Base-by-base conservation (phyloP, 768 basidiomycete species). In the Panellus pusillus region DNA sequence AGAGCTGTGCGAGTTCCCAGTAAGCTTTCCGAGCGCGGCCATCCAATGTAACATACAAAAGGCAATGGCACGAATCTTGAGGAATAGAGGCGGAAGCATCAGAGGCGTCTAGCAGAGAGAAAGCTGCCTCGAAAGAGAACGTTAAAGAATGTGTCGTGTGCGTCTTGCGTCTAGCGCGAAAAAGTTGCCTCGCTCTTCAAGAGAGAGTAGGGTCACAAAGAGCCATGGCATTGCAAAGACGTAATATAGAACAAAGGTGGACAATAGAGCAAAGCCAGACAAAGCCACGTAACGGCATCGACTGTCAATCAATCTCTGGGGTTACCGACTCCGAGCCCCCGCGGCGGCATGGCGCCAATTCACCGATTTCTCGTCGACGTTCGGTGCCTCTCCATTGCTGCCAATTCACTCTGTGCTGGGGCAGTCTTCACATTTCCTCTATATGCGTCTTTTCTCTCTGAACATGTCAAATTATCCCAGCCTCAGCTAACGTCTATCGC, bases 371-470 rank as follows among this genome's bases (percentile, higher is more conserved):
- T 6, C 2, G 24, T 24, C 24, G 24, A 24, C 24, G 24, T 24
- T 24, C 24, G 24, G 3, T 86, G 82, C 63, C 65, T 74, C 46
- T 83, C 84, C 9, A 80, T 89, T 18, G 80, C 72, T 17, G 72
- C 78, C 14, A 89, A 89, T 67, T 84, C 82, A n/a, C 68, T 91
- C 56, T 85, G 78, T 58, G 87, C 87, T 0, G 89, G 89, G n/a
- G 87, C 85, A 29, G 79, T 92, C 54, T 90, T 89, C 72, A 85
- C 80, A 42, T 91, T 92, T 63, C 88, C 91, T 17, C 73, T 92
- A 6, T 70, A 91, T 37, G 82, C 89, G 1, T 84, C 89, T 7
- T 72, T 77, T 1, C 66, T 91, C 52, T 81, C 79, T 4, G 65
- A 74, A 17, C 79, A 79, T 60, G 72, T 83, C 61, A 83, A 83